These are phyloP conservation scores for Lumnitzera littorea DNA, from an alignment of 345 rosid genomes.

Conservation along the genomic window DNA sequence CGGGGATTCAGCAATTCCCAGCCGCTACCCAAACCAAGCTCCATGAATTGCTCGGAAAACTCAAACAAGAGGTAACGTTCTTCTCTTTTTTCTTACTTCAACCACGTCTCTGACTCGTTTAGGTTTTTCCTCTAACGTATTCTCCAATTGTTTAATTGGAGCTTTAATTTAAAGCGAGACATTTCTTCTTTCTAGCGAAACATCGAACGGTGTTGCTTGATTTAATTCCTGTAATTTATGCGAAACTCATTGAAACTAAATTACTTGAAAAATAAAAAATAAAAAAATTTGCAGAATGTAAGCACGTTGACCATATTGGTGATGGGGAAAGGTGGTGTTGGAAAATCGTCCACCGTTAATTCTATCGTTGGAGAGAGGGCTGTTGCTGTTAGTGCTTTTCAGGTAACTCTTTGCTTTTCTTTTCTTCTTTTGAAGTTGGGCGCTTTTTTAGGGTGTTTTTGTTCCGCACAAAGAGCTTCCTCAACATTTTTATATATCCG, in stretches of 20 bases:
- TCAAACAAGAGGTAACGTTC: constrained; percentile 83
- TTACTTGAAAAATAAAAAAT: too few species aligned
- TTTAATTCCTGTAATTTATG: too few species aligned
- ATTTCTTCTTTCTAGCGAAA: too few species aligned
- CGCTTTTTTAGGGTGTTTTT: too few species aligned
- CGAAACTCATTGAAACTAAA: too few species aligned
- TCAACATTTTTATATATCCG: background rate
- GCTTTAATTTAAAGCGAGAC: too few species aligned
- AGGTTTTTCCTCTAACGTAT: background rate
- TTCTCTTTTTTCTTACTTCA: constrained; percentile 1
- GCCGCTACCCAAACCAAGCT: constrained; percentile 64
- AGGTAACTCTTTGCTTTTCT: constrained; percentile 25
- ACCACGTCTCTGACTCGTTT: background rate
- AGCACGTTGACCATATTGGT: constrained; percentile 68
- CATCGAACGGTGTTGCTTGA: too few species aligned
- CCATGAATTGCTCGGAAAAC: constrained; percentile 61
- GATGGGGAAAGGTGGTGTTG: constrained; percentile 91
- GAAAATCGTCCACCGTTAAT: constrained; percentile 82
- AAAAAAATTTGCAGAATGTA: constrained; percentile 34
- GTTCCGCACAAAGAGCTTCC: too few species aligned
- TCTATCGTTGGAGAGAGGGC: constrained; percentile 72
- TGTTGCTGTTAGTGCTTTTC: constrained; percentile 66
- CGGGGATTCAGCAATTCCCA: constrained; percentile 75
- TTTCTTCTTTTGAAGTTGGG: background rate
- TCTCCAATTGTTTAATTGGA: too few species aligned